Evolutionary conservation across 2,329 filamentous ascomycete genomes (phyloP).

Genomic region (Trematosphaeria pertusa): DNA sequence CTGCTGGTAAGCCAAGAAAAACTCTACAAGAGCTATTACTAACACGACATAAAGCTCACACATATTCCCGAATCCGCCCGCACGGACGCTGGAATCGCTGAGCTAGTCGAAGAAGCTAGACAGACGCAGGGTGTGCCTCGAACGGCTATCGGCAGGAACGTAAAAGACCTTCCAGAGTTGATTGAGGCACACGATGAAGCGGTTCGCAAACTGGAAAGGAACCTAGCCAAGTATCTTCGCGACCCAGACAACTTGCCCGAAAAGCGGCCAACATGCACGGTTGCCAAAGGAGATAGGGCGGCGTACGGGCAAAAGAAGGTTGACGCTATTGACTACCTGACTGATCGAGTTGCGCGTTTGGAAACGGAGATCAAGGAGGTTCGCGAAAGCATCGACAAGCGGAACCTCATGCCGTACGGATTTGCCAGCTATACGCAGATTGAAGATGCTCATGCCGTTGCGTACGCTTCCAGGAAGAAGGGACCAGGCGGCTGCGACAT

Average conservation of each 20-base stretch:
- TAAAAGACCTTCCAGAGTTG: constrained; percentile 84
- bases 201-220: constrained; percentile 80
- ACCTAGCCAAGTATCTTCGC: constrained; percentile 83
- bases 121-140: constrained; percentile 78
- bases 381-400: constrained; percentile 81
- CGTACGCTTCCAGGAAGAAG: constrained; percentile 79
- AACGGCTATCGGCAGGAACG: constrained; percentile 85
- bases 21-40: not conserved
- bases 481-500: constrained; percentile 79
- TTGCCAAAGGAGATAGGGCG: constrained; percentile 76
- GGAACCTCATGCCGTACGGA: constrained; percentile 87
- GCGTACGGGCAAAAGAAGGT: constrained; percentile 74
- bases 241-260: constrained; percentile 80
- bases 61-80: constrained; percentile 78
- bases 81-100: constrained; percentile 87
- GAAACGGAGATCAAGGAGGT: constrained; percentile 86
- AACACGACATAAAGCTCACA: constrained; percentile 65
- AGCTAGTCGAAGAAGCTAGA: constrained; percentile 79
- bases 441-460: constrained; percentile 81
- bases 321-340: constrained; percentile 93
- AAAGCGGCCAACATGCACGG: constrained; percentile 77
- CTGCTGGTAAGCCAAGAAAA: constrained; percentile 55
- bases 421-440: constrained; percentile 94
- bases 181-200: constrained; percentile 82
- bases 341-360: constrained; percentile 79